Base-by-base conservation (phyloP, 2,329 filamentous ascomycete species). In the Sporothrix inflata region DNA sequence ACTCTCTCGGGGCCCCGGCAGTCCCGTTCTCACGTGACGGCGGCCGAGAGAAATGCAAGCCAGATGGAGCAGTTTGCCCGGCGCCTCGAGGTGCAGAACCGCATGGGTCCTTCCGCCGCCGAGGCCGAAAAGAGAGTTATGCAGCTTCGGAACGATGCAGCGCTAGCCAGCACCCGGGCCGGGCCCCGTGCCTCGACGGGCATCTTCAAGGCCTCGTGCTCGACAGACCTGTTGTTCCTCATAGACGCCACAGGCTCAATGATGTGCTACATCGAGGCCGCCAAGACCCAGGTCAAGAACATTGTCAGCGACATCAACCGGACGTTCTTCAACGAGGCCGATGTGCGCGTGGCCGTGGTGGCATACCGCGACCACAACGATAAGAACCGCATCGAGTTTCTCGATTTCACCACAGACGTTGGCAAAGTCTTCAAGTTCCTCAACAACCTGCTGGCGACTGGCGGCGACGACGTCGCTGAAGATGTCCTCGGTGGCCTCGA, bases 191-290 rank as follows among this genome's bases (percentile, higher is more conserved):
- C 75, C 4, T 76, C 75, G 4, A 55, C 55, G 4, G 79, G 78
- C 7, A 72, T 82, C 19, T 82, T 82, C 74, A 79, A 78, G 70
- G 61, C 71, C 1, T 76, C 77, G 1, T 82, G 78, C 71, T 78
- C 80, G 0, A 81, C 79, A 3, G 81, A 82, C 65, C 30, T 82
- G 45, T 69, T 82, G 0, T 83, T 83, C 65, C 77, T 82, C 34
- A 79, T 82, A 9, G 81, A 83, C 71, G 80, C 79, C 0, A 82
- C 81, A 0, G 72, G 71, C 0, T 82, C 81, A 0, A 82, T 82
- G 81, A 7, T 19, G 0, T 42, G 69, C 0, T 78, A 79, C 67
- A 80, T 82, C 19, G 72, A 77, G 0, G 78, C 79, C 0, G 80
- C 80, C 9, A 82, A 81, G 61, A 68, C 76, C 1, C 80, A 82